Evolutionary conservation across 257 asterid species (phyloP).

Genomic region (Salvia hispanica): DNA sequence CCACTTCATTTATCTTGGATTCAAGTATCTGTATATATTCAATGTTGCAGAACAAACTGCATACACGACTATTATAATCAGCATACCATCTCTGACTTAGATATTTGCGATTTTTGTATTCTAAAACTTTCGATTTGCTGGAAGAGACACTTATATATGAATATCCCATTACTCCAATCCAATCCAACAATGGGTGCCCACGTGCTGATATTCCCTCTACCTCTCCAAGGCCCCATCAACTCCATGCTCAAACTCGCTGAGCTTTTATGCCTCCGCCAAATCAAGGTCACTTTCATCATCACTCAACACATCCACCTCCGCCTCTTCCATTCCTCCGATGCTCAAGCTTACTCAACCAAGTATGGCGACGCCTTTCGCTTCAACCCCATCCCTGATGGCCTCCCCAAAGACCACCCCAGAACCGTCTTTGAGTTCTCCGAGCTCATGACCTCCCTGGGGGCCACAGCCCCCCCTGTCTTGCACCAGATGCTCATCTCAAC

Average conservation of each 20-base stretch:
- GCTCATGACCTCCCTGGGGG: constrained; percentile 44
- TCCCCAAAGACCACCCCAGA: constrained; percentile 50
- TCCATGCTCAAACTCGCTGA: constrained; percentile 70
- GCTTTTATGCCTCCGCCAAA: constrained; percentile 38
- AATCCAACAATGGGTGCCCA: constrained; percentile 36
- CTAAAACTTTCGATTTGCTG: too few relatives aligned
- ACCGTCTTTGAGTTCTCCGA: constrained; percentile 32
- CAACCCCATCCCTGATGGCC: constrained; percentile 49
- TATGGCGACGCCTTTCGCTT: too few relatives aligned
- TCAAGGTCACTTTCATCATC: constrained; percentile 71
- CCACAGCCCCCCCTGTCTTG: constrained; percentile 41
- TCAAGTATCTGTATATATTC: too few relatives aligned
- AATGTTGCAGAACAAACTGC: too few relatives aligned
- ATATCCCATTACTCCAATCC: too few relatives aligned
- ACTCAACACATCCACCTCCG: constrained; percentile 56
- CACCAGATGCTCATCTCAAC: constrained; percentile 38
- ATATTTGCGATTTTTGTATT: too few relatives aligned
- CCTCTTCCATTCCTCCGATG: constrained; percentile 25
- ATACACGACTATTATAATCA: too few relatives aligned
- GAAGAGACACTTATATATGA: too few relatives aligned
- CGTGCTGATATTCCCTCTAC: constrained; percentile 65
- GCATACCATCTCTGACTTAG: too few relatives aligned
- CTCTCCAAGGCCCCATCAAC: constrained; percentile 71
- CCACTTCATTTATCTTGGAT: too few relatives aligned
- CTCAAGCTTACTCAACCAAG: not conserved